Evolutionary conservation across 495 filamentous ascomycete species (phyloP).

Genomic region (Podospora conica): DNA sequence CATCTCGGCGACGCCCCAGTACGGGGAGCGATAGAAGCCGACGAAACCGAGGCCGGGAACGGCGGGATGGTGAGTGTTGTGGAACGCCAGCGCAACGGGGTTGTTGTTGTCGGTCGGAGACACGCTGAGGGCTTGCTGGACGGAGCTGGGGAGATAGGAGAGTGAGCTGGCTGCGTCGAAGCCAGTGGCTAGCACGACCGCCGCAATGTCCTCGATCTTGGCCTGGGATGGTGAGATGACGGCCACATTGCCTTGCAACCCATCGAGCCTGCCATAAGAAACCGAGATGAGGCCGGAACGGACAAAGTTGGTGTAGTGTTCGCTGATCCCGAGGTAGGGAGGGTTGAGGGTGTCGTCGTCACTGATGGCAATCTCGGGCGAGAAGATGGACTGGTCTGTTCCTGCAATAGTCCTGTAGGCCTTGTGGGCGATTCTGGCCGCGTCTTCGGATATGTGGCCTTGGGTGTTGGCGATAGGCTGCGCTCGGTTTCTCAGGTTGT

Average conservation of each 20-base stretch:
- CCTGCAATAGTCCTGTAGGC: conserved; percentile 54
- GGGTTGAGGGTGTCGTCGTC: conserved; percentile 35
- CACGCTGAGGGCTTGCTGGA: conserved; percentile 53
- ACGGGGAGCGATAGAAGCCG: conserved; percentile 79
- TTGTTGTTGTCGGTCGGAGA: conserved; percentile 49
- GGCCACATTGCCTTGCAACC: conserved; percentile 26
- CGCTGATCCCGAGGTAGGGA: conserved; percentile 61
- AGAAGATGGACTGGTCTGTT: conserved; percentile 55
- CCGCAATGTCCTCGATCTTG: conserved; percentile 51
- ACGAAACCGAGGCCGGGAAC: conserved; percentile 70
- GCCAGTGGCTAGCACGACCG: conserved; percentile 70
- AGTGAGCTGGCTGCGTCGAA: conserved; percentile 59
- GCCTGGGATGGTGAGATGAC: conserved; percentile 32
- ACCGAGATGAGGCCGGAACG: conserved; percentile 55
- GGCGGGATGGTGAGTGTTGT: conserved; percentile 52
- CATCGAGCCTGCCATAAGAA: conserved; percentile 36
- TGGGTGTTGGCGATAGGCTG: conserved; percentile 50
- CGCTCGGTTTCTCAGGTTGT: conserved; percentile 59
- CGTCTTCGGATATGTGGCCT: conserved; percentile 52
- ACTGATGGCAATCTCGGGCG: conserved; percentile 32
- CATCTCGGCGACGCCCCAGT: conserved; percentile 84
- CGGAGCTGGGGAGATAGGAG: conserved; percentile 49
- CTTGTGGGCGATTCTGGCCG: conserved; percentile 44
- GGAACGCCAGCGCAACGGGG: conserved; percentile 63
- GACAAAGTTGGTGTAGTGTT: conserved; percentile 67